phyloP scores from a whole-genome alignment of 2,329 filamentous ascomycete genomes.

The Pseudogymnoascus sp. region DNA sequence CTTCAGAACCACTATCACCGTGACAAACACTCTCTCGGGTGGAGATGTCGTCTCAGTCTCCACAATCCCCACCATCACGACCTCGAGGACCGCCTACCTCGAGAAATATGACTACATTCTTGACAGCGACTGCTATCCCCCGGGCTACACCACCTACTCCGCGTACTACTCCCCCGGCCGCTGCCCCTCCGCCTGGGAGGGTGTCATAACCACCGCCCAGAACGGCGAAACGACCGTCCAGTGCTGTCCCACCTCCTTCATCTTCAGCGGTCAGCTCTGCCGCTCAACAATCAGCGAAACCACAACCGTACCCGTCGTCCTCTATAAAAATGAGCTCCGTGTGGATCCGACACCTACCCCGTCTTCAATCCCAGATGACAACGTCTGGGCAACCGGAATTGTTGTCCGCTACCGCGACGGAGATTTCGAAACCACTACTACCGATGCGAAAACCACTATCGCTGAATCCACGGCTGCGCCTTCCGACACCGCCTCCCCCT shows the following conservation, averaged over 20 bases:
- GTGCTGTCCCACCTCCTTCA: neutral
- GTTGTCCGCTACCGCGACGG: neutral
- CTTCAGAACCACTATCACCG: neutral
- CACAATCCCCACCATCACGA: conserved; percentile 11
- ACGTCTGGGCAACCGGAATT: neutral
- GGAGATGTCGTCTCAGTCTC: conserved; percentile 12
- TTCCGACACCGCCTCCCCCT: neutral
- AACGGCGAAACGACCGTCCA: neutral
- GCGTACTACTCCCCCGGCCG: neutral
- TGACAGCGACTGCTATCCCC: neutral
- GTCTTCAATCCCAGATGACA: neutral
- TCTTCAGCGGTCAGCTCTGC: neutral
- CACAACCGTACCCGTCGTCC: neutral
- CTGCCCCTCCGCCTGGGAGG: neutral
- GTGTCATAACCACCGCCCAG: neutral
- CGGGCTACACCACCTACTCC: neutral
- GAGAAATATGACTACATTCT: neutral
- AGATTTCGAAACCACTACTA: neutral
- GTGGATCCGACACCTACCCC: neutral
- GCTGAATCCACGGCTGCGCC: neutral
- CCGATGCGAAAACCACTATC: neutral
- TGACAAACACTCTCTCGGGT: conserved; percentile 14
- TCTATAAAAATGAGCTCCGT: neutral
- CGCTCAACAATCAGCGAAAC: neutral
- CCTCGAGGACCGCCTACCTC: neutral